phyloP scores from a whole-genome alignment of 441 rosid genomes.

The Populus trichocarpa region DNA sequence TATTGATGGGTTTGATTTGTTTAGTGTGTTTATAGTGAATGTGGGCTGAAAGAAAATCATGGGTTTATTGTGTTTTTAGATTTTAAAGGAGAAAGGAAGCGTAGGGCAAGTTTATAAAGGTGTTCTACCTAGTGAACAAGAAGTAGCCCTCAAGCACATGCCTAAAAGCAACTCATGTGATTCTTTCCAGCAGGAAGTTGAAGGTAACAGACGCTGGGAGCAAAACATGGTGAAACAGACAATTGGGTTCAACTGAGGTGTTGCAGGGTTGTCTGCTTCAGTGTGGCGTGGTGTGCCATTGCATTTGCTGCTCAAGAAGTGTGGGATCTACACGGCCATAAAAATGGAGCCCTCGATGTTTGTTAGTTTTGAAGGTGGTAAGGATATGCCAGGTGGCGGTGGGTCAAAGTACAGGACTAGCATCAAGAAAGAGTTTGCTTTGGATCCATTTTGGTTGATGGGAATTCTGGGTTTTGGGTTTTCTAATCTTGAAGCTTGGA shows the following conservation, averaged over 20 bases:
- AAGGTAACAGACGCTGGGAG: constrained; percentile 79
- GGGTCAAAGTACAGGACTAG: constrained; percentile 90
- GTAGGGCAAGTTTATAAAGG: too few species aligned
- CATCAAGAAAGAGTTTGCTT: constrained; percentile 51
- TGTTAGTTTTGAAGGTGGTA: constrained; percentile 76
- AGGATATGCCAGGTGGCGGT: constrained; percentile 89
- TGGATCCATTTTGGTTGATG: constrained; percentile 28
- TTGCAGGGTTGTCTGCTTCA: constrained; percentile 71
- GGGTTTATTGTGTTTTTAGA: not conserved
- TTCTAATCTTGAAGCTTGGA: not conserved
- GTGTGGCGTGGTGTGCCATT: constrained; percentile 79
- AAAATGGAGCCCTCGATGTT: constrained; percentile 61
- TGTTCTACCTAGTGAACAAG: too few species aligned
- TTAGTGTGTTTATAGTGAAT: constrained; percentile 3
- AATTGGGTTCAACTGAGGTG: constrained; percentile 90
- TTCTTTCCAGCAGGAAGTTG: too few species aligned
- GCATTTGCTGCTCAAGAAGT: constrained; percentile 54
- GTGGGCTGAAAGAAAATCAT: not conserved
- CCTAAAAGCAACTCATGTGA: too few species aligned
- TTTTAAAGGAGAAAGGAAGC: not conserved
- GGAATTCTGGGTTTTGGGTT: not conserved
- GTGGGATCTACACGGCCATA: constrained; percentile 55
- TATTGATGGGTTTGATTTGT: not conserved
- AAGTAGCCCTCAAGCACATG: too few species aligned
- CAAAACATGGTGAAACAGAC: constrained; percentile 86